Evolutionary conservation across 2,329 filamentous ascomycete genomes (phyloP).

Genomic region (Fusarium sp.): DNA sequence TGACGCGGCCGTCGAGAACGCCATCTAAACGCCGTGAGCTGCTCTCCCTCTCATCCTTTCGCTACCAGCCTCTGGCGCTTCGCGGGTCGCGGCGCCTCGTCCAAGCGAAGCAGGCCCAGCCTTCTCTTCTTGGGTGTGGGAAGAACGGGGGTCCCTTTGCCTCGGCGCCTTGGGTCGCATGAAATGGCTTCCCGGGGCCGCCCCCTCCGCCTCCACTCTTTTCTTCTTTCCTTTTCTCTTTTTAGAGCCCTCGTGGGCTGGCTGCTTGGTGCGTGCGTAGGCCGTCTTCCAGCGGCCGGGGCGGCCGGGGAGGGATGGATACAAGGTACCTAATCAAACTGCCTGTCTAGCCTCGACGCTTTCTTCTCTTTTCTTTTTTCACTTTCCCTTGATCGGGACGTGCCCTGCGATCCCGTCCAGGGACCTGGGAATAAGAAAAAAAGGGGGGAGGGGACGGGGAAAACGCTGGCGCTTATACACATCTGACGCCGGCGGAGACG

Average conservation of each 20-base stretch:
- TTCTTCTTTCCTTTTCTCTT: conserved; percentile 22
- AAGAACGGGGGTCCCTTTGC: conserved; percentile 15
- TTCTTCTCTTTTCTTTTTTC: conserved; percentile 19
- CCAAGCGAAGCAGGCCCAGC: conserved; percentile 12
- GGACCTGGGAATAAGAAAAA: conserved; percentile 21
- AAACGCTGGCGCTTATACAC: too few species aligned
- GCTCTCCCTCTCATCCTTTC: not conserved
- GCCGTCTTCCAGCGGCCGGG: conserved; percentile 42
- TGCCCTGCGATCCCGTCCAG: conserved; percentile 39
- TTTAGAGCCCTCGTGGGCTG: conserved; percentile 24
- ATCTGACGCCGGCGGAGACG: too few species aligned
- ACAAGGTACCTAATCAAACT: conserved; percentile 39
- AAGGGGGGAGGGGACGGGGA: conserved; percentile 30
- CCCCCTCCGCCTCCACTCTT: conserved; percentile 34
- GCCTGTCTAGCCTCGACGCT: conserved; percentile 36
- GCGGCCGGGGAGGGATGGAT: not conserved
- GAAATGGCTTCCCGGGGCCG: conserved; percentile 39
- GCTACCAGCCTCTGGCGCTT: conserved; percentile 16
- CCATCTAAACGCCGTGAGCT: not conserved
- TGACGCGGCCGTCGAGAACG: conserved; percentile 6
- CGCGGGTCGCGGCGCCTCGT: conserved; percentile 22
- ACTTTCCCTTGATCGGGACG: conserved; percentile 32
- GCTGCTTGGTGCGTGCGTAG: conserved; percentile 38
- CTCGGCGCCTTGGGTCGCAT: conserved; percentile 41
- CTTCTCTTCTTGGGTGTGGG: not conserved